Evolutionary conservation across 129 eudicot genomes (phyloP).

Genomic region (Artemisia annua): DNA sequence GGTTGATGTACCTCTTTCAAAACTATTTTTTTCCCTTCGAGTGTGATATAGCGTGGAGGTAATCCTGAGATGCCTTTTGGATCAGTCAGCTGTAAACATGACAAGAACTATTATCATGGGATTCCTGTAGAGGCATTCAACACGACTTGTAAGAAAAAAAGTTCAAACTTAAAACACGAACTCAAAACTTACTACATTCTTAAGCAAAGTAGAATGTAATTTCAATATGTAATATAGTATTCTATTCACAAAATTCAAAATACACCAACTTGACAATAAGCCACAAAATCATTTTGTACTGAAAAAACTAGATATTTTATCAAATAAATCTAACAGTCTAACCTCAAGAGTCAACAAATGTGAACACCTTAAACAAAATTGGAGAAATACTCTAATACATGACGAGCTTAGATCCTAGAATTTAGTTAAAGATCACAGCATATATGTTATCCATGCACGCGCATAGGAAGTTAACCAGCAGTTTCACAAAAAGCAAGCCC

Average conservation of each 20-base stretch:
- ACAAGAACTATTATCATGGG: neutral
- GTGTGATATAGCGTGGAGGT: neutral
- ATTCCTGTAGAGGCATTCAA: constrained; percentile 12
- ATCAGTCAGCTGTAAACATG: neutral
- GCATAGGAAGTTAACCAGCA: constrained; percentile 1
- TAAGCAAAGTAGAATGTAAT: neutral
- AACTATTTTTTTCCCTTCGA: neutral
- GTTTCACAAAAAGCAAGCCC: constrained; percentile 3
- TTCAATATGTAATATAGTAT: constrained; percentile 3
- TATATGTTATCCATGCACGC: constrained; percentile 9
- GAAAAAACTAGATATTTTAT: too few relatives aligned
- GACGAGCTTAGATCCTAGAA: neutral
- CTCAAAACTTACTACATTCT: neutral
- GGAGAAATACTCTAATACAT: constrained; percentile 4
- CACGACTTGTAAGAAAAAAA: neutral
- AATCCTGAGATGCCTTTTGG: neutral
- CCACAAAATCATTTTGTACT: too few relatives aligned
- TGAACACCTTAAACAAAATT: neutral
- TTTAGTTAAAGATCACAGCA: neutral
- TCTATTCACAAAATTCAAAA: neutral
- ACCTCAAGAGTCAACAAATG: too few relatives aligned
- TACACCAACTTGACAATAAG: neutral
- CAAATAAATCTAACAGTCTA: too few relatives aligned
- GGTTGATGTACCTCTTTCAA: constrained; percentile 21
- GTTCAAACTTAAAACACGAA: constrained; percentile 2